A percentile compares a stretch with the other conserved stretches of the same genome.
phyloP scores from a whole-genome alignment of 176 grass and related monocot genomes.

The Triticum timopheevii region DNA sequence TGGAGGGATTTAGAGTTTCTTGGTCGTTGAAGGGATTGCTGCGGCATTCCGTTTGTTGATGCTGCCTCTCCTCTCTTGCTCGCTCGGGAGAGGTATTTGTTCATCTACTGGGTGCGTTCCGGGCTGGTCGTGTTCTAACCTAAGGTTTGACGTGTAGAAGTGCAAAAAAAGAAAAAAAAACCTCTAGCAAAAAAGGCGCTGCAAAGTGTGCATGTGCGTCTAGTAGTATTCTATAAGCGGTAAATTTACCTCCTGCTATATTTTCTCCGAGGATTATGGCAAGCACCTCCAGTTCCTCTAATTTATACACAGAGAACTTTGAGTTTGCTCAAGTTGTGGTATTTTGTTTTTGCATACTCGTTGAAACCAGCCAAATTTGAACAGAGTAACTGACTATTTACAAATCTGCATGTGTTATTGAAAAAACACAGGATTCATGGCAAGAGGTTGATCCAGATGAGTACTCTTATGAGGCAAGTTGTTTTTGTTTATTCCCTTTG shows the following conservation, averaged over 20 bases:
- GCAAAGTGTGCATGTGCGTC: too few relatives aligned
- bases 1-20: too few relatives aligned
- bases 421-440: conserved; percentile 81
- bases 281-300: not conserved
- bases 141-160: too few relatives aligned
- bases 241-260: not conserved
- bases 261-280: not conserved
- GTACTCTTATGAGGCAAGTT: conserved; percentile 85
- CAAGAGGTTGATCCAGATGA: conserved; percentile 97
- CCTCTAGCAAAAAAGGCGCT: too few relatives aligned
- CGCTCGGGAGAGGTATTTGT: too few relatives aligned
- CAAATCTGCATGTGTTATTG: conserved; percentile 15
- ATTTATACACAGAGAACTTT: not conserved
- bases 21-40: too few relatives aligned
- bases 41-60: too few relatives aligned
- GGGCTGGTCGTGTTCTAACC: too few relatives aligned
- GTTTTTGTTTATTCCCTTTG: conserved; percentile 16
- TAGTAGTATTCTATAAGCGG: not conserved
- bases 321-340: not conserved
- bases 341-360: not conserved
- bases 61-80: too few relatives aligned
- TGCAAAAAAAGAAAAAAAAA: too few relatives aligned
- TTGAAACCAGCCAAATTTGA: not conserved
- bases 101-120: too few relatives aligned
- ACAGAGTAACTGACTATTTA: conserved; percentile 7